These are phyloP conservation scores for Fusarium brevicatenulatum DNA, from an alignment of 2,329 filamentous ascomycete genomes.

Conservation along the genomic window DNA sequence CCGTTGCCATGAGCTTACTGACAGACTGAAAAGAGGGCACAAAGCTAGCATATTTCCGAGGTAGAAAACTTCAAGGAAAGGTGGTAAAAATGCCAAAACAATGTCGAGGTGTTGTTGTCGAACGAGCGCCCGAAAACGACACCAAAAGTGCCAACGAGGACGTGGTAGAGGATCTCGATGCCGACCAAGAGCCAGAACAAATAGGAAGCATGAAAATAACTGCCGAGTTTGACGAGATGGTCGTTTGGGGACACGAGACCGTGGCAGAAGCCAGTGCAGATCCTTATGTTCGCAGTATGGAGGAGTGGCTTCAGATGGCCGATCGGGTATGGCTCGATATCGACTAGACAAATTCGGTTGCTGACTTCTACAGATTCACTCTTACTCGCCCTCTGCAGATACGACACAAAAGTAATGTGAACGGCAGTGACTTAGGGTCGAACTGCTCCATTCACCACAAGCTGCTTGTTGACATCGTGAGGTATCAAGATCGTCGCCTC, in stretches of 20 bases:
- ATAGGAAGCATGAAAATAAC: slow-evolving; percentile 69
- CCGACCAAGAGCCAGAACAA: slow-evolving; percentile 50
- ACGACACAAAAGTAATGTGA: background rate
- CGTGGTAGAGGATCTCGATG: slow-evolving; percentile 54
- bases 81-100: slow-evolving; percentile 73
- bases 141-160: slow-evolving; percentile 52
- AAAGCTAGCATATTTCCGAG: slow-evolving; percentile 76
- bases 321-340: slow-evolving; percentile 64
- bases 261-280: slow-evolving; percentile 71
- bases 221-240: slow-evolving; percentile 76
- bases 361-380: slow-evolving; percentile 39
- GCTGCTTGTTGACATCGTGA: background rate
- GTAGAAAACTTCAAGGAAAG: slow-evolving; percentile 79
- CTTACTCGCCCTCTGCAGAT: slow-evolving; percentile 23
- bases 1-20: background rate
- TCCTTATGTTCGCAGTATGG: slow-evolving; percentile 76
- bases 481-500: background rate
- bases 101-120: slow-evolving; percentile 73
- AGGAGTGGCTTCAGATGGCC: slow-evolving; percentile 83
- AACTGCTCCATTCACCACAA: background rate
- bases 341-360: background rate
- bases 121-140: slow-evolving; percentile 51
- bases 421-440: background rate
- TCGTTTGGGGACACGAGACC: slow-evolving; percentile 86
- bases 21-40: slow-evolving; percentile 55